Evolutionary conservation across 1,139 yeast species (phyloP), one percentile per base, ranked within the genome.

Genomic region (Debaryomycetaceae sp.): DNA sequence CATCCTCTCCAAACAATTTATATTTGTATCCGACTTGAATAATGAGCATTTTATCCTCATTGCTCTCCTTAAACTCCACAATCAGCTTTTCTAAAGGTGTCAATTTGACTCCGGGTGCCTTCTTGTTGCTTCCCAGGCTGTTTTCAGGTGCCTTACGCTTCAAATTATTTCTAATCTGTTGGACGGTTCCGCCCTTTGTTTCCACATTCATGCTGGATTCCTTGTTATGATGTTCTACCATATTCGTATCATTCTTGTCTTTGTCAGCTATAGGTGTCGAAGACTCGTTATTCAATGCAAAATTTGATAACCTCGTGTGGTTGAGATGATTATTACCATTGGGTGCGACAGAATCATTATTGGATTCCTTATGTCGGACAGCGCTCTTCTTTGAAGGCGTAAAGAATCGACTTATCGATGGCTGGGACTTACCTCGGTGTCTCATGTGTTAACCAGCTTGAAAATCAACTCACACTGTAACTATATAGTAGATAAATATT

Each of bases 11-110:
- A 57, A 80, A 88, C 43, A 89, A 81, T 54, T 86, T 86, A 64
- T 81, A 92, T 59, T 88, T 88, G 63, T 92, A 92, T 0, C 98
- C 98, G 6, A 87, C 94, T 56, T 92, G 94, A 17, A 92, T 73
- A 0, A 92, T 81, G 6, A 92, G 66, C 1, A 92, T 51, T 35
- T 87, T 85, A 46, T 87, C 95, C 36, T 60, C 57, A 55, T 91
- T 67, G 2, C 63, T 57, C 4, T 61, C 52, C 51, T 88, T 88
- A 38, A 92, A 63, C 4, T 79, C 81, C 17, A 81, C 64, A 42
- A 82, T 81, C 56, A 91, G 98, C 44, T 75, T 75, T 50, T 89
- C 97, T 36, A 89, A 63, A 0, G 97, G 96, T 0, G 96, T 91
- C 26, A 70, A 47, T 36, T 53, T 53, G 9, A 43, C 28, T 17